Evolutionary conservation across 2,329 filamentous ascomycete species (phyloP), one percentile per base, ranked within the genome.

Genomic region (Drechslerella dactyloides): DNA sequence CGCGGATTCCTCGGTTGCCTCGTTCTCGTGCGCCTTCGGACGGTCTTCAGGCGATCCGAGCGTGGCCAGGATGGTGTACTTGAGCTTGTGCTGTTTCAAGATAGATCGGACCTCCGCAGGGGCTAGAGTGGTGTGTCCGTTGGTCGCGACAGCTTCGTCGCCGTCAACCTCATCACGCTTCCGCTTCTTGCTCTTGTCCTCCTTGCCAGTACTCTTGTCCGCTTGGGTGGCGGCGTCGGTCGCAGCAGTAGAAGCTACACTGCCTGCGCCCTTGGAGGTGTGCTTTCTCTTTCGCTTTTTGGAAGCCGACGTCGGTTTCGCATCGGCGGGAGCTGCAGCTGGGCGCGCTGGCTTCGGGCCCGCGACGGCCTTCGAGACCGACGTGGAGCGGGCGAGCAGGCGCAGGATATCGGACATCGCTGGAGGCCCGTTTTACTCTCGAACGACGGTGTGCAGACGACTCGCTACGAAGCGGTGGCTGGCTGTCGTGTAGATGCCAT

Each of bases 61-160:
- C 80, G 83, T 83, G 23, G 85, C 86, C n/a, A 96, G 81, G 54
- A 96, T 82, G 0, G 90, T 90, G 42, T 96, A 85, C 79, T 96
- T 96, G 74, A 97, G 83, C 74, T 92, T 90, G 80, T 96, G 91
- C 64, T 87, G 89, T 73, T 88, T 87, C 73, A 96, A 81, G 10
- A 93, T 83, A 69, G 78, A 93, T 86, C 64, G 89, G 87, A 76
- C 89, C 84, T 76, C 86, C 33, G 27, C 60, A 23, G 85, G 75
- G 91, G 83, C 10, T 80, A 77, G 27, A 78, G 51, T 40, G 69
- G 78, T 17, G 75, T 75, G n/a, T 5, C 23, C 37, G 58, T 80
- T 78, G 58, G 78, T 78, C 15, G 78, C 76, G 10, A 76, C 74
- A 8, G 74, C 78, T 19, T 79, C 79, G 35, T 77, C 74, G 37